Evolutionary conservation across 2,329 filamentous ascomycete genomes (phyloP).

Genomic region (Beauveria australis): DNA sequence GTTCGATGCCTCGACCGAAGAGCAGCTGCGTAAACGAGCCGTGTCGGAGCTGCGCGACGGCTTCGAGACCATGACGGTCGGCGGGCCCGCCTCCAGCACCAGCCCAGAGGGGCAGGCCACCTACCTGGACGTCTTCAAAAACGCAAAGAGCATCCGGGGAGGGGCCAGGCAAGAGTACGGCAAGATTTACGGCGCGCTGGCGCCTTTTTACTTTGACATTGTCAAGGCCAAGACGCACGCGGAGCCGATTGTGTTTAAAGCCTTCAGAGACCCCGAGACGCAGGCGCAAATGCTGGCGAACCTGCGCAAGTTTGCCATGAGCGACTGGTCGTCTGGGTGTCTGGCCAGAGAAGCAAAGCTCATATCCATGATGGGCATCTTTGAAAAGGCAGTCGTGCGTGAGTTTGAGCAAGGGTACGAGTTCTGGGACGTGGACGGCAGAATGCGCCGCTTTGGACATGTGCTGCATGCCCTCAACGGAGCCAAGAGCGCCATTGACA

Average conservation of each 20-base stretch:
- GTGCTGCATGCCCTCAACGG: constrained; percentile 78
- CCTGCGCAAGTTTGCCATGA: constrained; percentile 66
- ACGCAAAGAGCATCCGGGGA: constrained; percentile 70
- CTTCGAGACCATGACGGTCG: constrained; percentile 67
- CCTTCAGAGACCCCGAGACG: constrained; percentile 78
- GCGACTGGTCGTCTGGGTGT: constrained; percentile 74
- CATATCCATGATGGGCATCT: constrained; percentile 66
- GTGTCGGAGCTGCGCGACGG: constrained; percentile 46
- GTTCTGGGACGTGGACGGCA: constrained; percentile 76
- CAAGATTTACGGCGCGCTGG: constrained; percentile 79
- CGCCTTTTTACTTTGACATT: constrained; percentile 83
- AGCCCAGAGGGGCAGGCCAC: constrained; percentile 51
- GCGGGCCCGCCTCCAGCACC: constrained; percentile 30
- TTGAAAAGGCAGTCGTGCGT: constrained; percentile 80
- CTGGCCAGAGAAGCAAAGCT: constrained; percentile 63
- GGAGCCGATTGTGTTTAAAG: constrained; percentile 77
- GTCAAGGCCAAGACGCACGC: constrained; percentile 62
- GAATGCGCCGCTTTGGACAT: constrained; percentile 82
- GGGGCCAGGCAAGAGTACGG: constrained; percentile 84
- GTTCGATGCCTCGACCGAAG: constrained; percentile 66
- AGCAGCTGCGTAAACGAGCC: constrained; percentile 43
- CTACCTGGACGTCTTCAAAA: constrained; percentile 61
- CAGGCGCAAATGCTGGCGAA: constrained; percentile 87
- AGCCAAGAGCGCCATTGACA: constrained; percentile 67
- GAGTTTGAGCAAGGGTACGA: constrained; percentile 94